phyloP scores from a whole-genome alignment of 768 basidiomycete genomes.

The Tephrocybe rancida region DNA sequence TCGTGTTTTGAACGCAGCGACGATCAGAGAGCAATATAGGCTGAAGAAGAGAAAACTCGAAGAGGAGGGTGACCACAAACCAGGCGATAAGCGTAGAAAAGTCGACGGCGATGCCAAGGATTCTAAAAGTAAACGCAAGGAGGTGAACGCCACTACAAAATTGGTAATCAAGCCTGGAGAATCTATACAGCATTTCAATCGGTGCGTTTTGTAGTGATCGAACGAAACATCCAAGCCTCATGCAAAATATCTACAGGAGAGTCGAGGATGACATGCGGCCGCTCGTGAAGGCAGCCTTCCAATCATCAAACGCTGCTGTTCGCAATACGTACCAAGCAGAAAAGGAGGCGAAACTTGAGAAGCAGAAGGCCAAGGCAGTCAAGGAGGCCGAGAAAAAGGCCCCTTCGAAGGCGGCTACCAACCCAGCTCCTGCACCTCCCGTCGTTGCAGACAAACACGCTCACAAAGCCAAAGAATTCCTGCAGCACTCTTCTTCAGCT shows the following conservation, averaged over 20 bases:
- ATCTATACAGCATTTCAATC: conserved; percentile 75
- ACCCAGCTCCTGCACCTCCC: conserved; percentile 9
- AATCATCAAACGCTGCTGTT: conserved; percentile 51
- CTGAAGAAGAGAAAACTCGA: conserved; percentile 45
- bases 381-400: conserved; percentile 19
- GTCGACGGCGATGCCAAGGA: conserved; percentile 17
- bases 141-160: conserved; percentile 19
- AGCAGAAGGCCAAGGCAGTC: conserved; percentile 19
- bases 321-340: conserved; percentile 47
- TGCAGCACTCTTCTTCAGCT: conserved; percentile 47
- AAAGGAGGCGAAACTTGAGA: conserved; percentile 30
- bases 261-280: conserved; percentile 76
- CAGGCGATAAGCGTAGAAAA: conserved; percentile 35
- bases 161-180: conserved; percentile 66
- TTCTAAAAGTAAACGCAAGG: conserved; percentile 22
- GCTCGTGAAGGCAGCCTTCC: conserved; percentile 61
- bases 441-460: conserved; percentile 24
- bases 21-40: conserved; percentile 58
- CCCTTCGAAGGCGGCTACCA: conserved; percentile 7
- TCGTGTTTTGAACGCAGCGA: conserved; percentile 65
- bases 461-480: conserved; percentile 49
- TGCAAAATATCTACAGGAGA: conserved; percentile 44
- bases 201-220: conserved; percentile 39
- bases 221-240: neutral
- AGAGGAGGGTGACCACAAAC: conserved; percentile 26